phyloP scores from a whole-genome alignment of 495 filamentous ascomycete genomes.

The Penicillium ochrochloron region DNA sequence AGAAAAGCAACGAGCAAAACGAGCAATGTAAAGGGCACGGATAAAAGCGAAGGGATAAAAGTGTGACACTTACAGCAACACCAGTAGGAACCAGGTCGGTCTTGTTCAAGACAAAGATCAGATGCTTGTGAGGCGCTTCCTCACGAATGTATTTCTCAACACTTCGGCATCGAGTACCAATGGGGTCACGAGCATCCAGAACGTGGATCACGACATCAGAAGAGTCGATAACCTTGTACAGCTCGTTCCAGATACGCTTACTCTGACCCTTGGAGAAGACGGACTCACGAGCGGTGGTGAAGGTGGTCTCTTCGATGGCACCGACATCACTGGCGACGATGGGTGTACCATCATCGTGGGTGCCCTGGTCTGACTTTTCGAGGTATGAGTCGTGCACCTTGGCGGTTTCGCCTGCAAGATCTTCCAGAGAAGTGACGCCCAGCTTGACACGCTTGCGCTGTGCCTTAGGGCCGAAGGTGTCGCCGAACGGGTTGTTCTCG shows the following conservation, averaged over 20 bases:
- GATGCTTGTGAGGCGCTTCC: slow-evolving; percentile 93
- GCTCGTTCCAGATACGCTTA: slow-evolving; percentile 96
- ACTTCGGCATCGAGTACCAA: slow-evolving; percentile 85
- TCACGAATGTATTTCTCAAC: slow-evolving; percentile 91
- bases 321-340: slow-evolving; percentile 57
- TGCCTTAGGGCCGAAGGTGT: slow-evolving; percentile 91
- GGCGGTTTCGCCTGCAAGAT: slow-evolving; percentile 77
- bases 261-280: slow-evolving; percentile 94
- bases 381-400: slow-evolving; percentile 79
- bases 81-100: slow-evolving; percentile 92
- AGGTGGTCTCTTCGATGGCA: slow-evolving; percentile 52
- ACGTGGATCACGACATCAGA: slow-evolving; percentile 96
- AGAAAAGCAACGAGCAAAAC: slow-evolving; percentile 17
- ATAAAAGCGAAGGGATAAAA: slow-evolving; percentile 12
- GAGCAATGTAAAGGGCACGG: slow-evolving; percentile 18
- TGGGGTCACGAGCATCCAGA: slow-evolving; percentile 89
- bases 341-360: slow-evolving; percentile 69
- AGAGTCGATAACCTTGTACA: slow-evolving; percentile 97
- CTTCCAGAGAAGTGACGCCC: slow-evolving; percentile 75
- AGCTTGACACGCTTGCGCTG: slow-evolving; percentile 92
- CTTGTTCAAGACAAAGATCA: slow-evolving; percentile 94
- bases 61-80: slow-evolving; percentile 79
- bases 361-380: slow-evolving; percentile 75
- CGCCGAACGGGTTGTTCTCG: slow-evolving; percentile 80
- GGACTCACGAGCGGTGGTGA: slow-evolving; percentile 77